These are phyloP conservation scores for Panellus pusillus DNA, from an alignment of 768 basidiomycete species.

Conservation along the genomic window DNA sequence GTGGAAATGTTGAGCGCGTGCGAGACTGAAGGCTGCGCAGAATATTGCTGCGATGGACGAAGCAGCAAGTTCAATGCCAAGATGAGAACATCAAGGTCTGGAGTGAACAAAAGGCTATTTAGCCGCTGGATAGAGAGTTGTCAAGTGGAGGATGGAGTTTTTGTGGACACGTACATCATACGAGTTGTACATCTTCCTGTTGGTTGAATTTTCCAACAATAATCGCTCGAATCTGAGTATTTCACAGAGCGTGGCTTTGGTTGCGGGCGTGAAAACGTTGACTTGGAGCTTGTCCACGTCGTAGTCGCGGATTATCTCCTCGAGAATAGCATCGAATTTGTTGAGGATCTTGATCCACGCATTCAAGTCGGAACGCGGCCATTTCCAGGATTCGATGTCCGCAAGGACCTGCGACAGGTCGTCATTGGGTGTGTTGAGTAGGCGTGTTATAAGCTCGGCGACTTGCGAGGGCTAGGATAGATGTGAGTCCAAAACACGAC, in stretches of 20 bases:
- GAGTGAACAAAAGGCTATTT: constrained; percentile 83
- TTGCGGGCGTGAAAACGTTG: constrained; percentile 70
- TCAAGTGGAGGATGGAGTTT: constrained; percentile 13
- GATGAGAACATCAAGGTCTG: constrained; percentile 86
- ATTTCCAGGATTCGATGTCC: constrained; percentile 82
- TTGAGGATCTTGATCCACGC: constrained; percentile 96
- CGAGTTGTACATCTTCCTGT: constrained; percentile 92
- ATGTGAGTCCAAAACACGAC: constrained; percentile 17
- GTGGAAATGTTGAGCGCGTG: constrained; percentile 81
- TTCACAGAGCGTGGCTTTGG: constrained; percentile 74
- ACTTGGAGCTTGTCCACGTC: constrained; percentile 83
- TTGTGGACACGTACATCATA: constrained; percentile 76
- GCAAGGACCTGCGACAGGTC: constrained; percentile 69
- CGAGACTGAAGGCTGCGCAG: constrained; percentile 80
- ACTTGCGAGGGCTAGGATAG: constrained; percentile 54
- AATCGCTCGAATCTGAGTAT: constrained; percentile 88
- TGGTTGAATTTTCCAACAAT: constrained; percentile 95
- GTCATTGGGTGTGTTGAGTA: constrained; percentile 65
- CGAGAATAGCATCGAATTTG: constrained; percentile 89
- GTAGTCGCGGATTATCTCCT: constrained; percentile 79
- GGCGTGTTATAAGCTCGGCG: constrained; percentile 72
- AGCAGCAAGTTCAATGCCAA: constrained; percentile 82
- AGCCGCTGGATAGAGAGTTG: constrained; percentile 60
- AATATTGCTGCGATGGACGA: constrained; percentile 94
- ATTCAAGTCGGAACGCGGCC: constrained; percentile 95